Evolutionary conservation across 768 basidiomycete species (phyloP).

Genomic region (Cystobasidium ongulense): DNA sequence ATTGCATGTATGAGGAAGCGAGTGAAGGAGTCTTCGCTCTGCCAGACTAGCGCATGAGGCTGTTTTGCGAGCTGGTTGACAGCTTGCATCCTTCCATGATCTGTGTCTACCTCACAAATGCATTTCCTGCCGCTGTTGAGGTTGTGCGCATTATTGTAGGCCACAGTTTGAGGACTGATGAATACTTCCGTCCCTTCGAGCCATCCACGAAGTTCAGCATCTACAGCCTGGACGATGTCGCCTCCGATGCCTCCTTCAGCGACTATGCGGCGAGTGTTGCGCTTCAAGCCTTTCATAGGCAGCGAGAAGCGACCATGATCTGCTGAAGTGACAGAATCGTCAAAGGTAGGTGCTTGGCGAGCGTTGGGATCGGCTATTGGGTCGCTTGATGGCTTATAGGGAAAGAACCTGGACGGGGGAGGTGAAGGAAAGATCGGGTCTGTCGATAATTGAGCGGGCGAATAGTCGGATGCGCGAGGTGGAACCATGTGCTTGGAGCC

Average conservation of each 20-base stretch:
- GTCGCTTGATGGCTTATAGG: slow-evolving; percentile 7
- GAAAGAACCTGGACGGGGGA: slow-evolving; percentile 22
- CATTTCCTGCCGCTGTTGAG: not conserved
- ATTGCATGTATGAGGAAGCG: slow-evolving; percentile 26
- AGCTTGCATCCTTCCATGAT: not conserved
- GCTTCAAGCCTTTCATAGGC: slow-evolving; percentile 19
- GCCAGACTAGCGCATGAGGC: slow-evolving; percentile 26
- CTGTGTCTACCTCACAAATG: not conserved
- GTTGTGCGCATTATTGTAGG: not conserved
- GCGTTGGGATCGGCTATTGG: not conserved
- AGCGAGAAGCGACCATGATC: slow-evolving; percentile 25
- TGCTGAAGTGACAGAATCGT: slow-evolving; percentile 5
- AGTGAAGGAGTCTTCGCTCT: slow-evolving; percentile 6
- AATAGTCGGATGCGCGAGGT: slow-evolving; percentile 18
- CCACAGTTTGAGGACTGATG: not conserved
- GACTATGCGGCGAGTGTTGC: slow-evolving; percentile 15
- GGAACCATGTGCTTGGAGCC: not conserved
- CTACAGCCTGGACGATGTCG: slow-evolving; percentile 5
- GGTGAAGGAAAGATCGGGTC: slow-evolving; percentile 13
- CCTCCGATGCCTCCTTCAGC: slow-evolving; percentile 4
- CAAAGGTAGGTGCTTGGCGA: not conserved
- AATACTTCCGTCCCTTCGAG: slow-evolving; percentile 1
- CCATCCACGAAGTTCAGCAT: slow-evolving; percentile 4
- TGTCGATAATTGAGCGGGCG: not conserved
- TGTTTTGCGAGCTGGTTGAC: slow-evolving; percentile 11